A percentile compares a stretch with the other conserved stretches of the same genome.
phyloP scores from a whole-genome alignment of 192 early-diverging fungal species.

The Mortierella hygrophila region DNA sequence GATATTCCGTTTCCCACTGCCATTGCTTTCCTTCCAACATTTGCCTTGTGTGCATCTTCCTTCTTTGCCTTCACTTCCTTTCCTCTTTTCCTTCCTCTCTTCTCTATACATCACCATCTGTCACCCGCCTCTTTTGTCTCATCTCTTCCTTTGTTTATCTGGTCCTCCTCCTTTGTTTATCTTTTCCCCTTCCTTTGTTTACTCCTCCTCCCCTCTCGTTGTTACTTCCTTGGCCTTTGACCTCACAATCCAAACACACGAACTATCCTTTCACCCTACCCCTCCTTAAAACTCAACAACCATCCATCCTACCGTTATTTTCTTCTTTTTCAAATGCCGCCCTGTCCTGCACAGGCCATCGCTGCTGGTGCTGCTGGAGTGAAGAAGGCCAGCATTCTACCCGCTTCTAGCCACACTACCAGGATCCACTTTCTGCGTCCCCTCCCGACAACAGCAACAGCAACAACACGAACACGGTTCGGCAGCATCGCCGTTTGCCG shows the following conservation, averaged over 20 bases:
- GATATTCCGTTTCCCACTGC: not conserved
- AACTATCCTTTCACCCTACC: not conserved
- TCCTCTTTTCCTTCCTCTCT: not conserved
- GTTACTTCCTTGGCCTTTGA: not conserved
- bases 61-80: not conserved
- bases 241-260: not conserved
- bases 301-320: not conserved
- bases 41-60: not conserved
- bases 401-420: not conserved
- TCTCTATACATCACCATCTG: not conserved
- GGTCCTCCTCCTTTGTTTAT: too few relatives aligned
- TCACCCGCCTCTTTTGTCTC: too few relatives aligned
- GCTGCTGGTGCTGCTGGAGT: not conserved
- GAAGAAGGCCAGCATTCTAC: not conserved
- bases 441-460: not conserved
- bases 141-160: not conserved
- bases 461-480: not conserved
- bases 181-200: not conserved
- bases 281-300: too few relatives aligned
- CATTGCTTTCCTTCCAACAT: not conserved
- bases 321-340: not conserved
- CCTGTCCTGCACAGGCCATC: slow-evolving; percentile 2
- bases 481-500: not conserved
- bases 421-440: not conserved
- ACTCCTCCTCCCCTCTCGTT: not conserved